A percentile compares a stretch with the other conserved stretches of the same genome.
phyloP scores from a whole-genome alignment of 2,329 filamentous ascomycete genomes.

The Elsinoe batatas region DNA sequence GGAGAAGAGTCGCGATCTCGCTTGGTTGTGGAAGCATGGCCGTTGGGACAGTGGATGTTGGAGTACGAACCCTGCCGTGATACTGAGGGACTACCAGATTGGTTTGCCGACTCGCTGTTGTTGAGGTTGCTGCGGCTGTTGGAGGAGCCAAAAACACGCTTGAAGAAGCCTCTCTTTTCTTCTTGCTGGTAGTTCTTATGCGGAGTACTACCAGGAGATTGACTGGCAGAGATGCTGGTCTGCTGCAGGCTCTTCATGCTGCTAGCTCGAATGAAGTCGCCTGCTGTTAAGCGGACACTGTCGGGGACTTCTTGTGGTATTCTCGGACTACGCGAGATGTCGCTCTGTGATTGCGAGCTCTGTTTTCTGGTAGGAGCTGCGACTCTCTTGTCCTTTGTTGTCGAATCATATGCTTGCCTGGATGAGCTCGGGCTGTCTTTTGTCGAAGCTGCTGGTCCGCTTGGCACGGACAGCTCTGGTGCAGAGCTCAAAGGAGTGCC shows the following conservation, averaged over 20 bases:
- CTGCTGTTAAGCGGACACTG: conserved; percentile 37
- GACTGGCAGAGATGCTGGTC: conserved; percentile 32
- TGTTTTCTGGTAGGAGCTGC: conserved; percentile 19
- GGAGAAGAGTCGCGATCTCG: conserved; percentile 6
- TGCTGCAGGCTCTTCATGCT: conserved; percentile 33
- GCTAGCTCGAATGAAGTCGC: conserved; percentile 40
- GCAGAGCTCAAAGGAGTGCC: conserved; percentile 30
- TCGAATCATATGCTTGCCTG: neutral
- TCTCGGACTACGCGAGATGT: conserved; percentile 1
- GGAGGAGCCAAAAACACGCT: conserved; percentile 76
- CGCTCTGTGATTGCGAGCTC: conserved; percentile 15
- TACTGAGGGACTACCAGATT: conserved; percentile 8
- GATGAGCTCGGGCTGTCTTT: neutral
- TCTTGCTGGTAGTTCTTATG: conserved; percentile 14
- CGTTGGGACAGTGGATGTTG: conserved; percentile 1
- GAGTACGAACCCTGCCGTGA: conserved; percentile 12
- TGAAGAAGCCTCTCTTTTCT: conserved; percentile 80
- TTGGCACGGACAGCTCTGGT: conserved; percentile 74
- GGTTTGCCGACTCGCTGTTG: neutral
- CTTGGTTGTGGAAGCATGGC: neutral
- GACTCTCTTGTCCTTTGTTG: neutral
- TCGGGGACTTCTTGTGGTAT: conserved; percentile 26
- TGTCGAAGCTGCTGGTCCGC: conserved; percentile 47
- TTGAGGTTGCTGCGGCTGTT: conserved; percentile 13
- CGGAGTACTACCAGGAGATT: conserved; percentile 31